phyloP scores from a whole-genome alignment of 257 asterid species.

The Cynanchum wilfordii region DNA sequence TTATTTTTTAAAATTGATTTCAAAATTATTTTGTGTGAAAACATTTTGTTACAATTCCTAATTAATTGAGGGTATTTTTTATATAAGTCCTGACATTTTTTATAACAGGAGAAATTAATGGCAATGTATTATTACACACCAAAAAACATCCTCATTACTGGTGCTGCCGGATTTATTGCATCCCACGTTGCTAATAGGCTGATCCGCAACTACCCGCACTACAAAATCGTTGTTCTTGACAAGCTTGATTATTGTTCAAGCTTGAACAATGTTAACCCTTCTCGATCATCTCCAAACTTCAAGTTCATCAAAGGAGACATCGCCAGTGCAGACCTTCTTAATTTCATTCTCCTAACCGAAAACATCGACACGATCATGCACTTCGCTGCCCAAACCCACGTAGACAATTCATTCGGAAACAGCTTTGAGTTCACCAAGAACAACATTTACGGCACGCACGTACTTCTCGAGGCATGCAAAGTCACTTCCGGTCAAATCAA shows the following conservation, averaged over 20 bases:
- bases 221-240: constrained; percentile 65
- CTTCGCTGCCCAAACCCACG: constrained; percentile 74
- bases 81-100: too few species aligned
- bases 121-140: constrained; percentile 44
- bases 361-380: constrained; percentile 66
- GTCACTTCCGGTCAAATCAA: constrained; percentile 55
- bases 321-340: constrained; percentile 61
- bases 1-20: too few species aligned
- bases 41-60: too few species aligned
- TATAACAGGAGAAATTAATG: constrained; percentile 13
- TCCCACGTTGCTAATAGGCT: constrained; percentile 72
- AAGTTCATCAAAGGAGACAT: constrained; percentile 68
- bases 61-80: too few species aligned
- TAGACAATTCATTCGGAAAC: constrained; percentile 67
- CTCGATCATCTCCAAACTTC: constrained; percentile 49
- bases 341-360: constrained; percentile 60
- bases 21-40: too few species aligned
- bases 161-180: constrained; percentile 76
- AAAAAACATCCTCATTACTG: constrained; percentile 63
- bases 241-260: constrained; percentile 69
- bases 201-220: constrained; percentile 49
- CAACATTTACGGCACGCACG: constrained; percentile 68
- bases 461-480: constrained; percentile 68
- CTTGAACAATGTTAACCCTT: constrained; percentile 50
- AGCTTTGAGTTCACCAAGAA: constrained; percentile 71